Evolutionary conservation across 371 early-diverging fungal species (phyloP), one percentile per base, ranked within the genome.

Genomic region (Rhizopus sp.): DNA sequence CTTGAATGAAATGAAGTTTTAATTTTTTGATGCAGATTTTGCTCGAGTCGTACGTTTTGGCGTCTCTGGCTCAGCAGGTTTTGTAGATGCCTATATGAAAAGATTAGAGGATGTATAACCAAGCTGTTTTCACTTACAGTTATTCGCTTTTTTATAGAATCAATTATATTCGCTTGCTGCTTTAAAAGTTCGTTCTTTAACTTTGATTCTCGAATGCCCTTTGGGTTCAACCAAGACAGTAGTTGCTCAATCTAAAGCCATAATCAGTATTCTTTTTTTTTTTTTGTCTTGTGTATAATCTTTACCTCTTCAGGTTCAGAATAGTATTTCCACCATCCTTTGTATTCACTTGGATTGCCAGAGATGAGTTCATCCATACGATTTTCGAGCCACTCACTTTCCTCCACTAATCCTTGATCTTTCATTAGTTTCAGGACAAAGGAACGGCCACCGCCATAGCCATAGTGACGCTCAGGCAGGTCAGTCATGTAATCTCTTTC

Each of bases 251-350:
- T 72, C 75, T 78, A 65, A 12, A 7, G 23, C 12, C n/a, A 33
- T 7, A 30, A 29, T 29, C 3, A 7, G 49, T 1, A 0, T 9
- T 10, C 30, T 9, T n/a, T 41, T n/a, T 41, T 15, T 15, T 15
- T 44, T 16, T 16, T 44, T 29, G 1, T 57, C 30, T 2, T 23
- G 0, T 23, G 23, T 23, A 23, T 23, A 23, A 23, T 23, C 9
- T 37, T 50, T 64, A 78, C 78, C 53, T 80, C 75, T 55, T 76
- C 80, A 8, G 80, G 75, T 7, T 77, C 73, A n/a, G 73, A 70
- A 55, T 80, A 80, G 41, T 69, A 71, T 12, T 59, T 64, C 80
- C 80, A 79, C 80, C 80, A 80, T 3, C 72, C 61, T 46, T 34
- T 37, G 23, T 62, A 58, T 4, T 57, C 46, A 40, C 37, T 51